Evolutionary conservation across 352 stramenopile species (phyloP), one percentile per base, ranked within the genome.

Genomic region (Globisporangium takayamanum): DNA sequence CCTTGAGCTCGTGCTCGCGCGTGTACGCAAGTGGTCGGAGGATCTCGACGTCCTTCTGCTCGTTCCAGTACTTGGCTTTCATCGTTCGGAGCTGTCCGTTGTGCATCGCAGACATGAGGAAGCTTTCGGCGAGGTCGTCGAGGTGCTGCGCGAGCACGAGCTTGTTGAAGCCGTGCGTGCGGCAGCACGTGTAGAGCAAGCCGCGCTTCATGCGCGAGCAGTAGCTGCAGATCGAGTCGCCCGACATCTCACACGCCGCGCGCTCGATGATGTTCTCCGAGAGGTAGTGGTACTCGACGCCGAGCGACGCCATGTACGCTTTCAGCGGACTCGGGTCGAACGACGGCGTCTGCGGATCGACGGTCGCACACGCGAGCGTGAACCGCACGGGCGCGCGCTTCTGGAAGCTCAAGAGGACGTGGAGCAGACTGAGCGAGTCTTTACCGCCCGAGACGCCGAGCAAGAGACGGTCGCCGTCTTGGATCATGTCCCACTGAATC

Each of bases 31-130:
- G 74, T 18, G 97, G 97, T 5, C 97, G 89, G 45, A 99, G 97
- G 16, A 99, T 87, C 41, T 94, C 80, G 12, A 99, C 70, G 68
- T 99, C 94, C 20, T 87, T 92, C 59, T 74, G 66, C 16, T 98
- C 96, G 67, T 98, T 98, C 77, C 88, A 80, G 76, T 99, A 99
- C 68, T 98, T 97, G 45, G 96, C 96, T 72, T 99, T 99, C 97
- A 99, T 99, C 22, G 96, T 99, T 48, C 97, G 84, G 37, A 99
- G 68, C 62, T 98, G 96, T 20, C 96, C 97, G 73, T 99, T 99
- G 78, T 99, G 95, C 72, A 99, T 97, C 6, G 94, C 84, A 62
- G 87, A 97, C 97, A 99, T 99, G 55, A 99, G 89, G 70, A 99
- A 99, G 45, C 88, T 98, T 74, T 99, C 97, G 11, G 89, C 94